Conservation (phyloP, 129 eudicot species). For the Lonicera japonica region DNA sequence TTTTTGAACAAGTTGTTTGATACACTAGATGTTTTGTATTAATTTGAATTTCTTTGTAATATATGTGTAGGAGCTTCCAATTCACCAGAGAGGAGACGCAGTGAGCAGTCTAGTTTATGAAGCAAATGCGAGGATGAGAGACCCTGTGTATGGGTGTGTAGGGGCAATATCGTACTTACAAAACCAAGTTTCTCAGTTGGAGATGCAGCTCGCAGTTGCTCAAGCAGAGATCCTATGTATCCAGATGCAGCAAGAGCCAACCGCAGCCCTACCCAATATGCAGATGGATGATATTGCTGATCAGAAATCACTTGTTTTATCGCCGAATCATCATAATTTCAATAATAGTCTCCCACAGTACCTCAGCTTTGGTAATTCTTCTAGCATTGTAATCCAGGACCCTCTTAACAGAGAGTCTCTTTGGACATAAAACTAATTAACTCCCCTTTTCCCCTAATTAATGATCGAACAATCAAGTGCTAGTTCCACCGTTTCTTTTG, state of each 20-base stretch:
- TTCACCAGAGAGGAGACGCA: slow-evolving; percentile 89
- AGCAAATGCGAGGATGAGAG: slow-evolving; percentile 84
- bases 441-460: neutral
- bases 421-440: slow-evolving; percentile 51
- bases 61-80: slow-evolving; percentile 67
- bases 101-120: slow-evolving; percentile 91
- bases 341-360: slow-evolving; percentile 48
- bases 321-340: slow-evolving; percentile 40
- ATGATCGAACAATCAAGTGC: neutral
- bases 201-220: slow-evolving; percentile 94
- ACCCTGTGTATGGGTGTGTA: slow-evolving; percentile 94
- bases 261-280: slow-evolving; percentile 15
- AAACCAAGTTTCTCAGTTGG: slow-evolving; percentile 83
- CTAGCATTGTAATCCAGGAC: slow-evolving; percentile 70
- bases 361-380: slow-evolving; percentile 43
- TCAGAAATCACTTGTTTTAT: slow-evolving; percentile 46
- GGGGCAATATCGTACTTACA: slow-evolving; percentile 91
- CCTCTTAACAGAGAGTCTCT: slow-evolving; percentile 92
- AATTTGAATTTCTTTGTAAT: no score
- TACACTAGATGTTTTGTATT: no score
- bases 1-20: no score
- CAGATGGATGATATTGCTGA: slow-evolving; percentile 25
- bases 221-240: slow-evolving; percentile 93
- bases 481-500: no score
- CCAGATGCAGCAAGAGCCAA: slow-evolving; percentile 78